A percentile compares a stretch with the other conserved stretches of the same genome.
Conservation (phyloP, 306 rosid genomes). For the Echinosophora koreensis region DNA sequence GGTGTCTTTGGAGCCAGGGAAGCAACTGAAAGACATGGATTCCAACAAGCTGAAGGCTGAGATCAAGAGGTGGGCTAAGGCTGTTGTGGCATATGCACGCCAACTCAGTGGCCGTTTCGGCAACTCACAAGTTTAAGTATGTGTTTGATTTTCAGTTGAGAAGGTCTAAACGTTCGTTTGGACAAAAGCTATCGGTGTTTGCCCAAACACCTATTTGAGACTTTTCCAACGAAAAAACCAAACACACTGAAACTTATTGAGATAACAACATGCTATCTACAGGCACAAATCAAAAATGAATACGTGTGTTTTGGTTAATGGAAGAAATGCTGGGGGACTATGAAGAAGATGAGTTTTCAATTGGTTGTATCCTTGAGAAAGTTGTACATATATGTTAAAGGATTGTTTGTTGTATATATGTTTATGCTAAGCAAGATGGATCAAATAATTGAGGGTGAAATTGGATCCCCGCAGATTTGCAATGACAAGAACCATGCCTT, state of each 20-base stretch:
- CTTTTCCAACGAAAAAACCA: too few relatives aligned
- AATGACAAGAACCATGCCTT: slow-evolving; percentile 18
- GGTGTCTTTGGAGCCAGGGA: slow-evolving; percentile 73
- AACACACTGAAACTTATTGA: too few relatives aligned
- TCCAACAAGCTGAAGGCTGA: slow-evolving; percentile 75
- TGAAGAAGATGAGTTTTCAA: slow-evolving; percentile 15
- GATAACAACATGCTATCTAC: neutral
- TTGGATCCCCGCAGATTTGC: neutral
- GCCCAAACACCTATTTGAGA: too few relatives aligned
- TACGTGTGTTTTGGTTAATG: neutral
- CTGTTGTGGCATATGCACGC: slow-evolving; percentile 88
- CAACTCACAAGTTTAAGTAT: slow-evolving; percentile 14
- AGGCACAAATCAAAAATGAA: neutral
- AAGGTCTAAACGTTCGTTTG: too few relatives aligned
- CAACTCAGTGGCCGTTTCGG: slow-evolving; percentile 72
- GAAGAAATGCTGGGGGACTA: neutral
- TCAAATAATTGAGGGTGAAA: slow-evolving; percentile 27
- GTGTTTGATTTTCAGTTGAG: too few relatives aligned
- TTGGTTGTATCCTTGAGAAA: slow-evolving; percentile 29
- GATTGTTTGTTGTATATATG: slow-evolving; percentile 16
- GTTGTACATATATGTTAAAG: slow-evolving; percentile 6
- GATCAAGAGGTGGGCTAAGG: slow-evolving; percentile 92
- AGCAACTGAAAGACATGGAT: slow-evolving; percentile 79
- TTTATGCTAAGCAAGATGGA: slow-evolving; percentile 15
- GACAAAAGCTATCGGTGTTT: too few relatives aligned